Conservation (phyloP, 2,329 filamentous ascomycete species). For the Fusarium sp. region DNA sequence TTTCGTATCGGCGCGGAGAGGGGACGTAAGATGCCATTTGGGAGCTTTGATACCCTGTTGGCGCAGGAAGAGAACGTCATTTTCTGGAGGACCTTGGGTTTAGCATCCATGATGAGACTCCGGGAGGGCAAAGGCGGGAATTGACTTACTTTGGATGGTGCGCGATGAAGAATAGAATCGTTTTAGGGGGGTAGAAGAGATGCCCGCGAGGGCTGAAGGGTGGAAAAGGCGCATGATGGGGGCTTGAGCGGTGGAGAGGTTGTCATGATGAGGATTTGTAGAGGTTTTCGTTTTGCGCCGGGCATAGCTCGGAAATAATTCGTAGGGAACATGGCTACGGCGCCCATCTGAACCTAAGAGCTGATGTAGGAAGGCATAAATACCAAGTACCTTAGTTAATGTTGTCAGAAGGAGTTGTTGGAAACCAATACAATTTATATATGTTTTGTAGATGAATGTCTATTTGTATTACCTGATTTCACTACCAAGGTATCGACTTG, state of each 20-base stretch:
- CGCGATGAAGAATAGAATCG: conserved; percentile 42
- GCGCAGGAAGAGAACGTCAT: conserved; percentile 53
- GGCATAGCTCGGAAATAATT: conserved; percentile 37
- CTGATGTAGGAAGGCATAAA: neutral
- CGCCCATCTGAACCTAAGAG: neutral
- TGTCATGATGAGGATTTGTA: conserved; percentile 29
- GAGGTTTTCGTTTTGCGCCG: conserved; percentile 32
- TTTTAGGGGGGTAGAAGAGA: neutral
- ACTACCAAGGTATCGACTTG: conserved; percentile 5
- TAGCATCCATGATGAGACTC: conserved; percentile 15
- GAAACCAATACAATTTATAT: neutral
- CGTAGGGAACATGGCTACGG: neutral
- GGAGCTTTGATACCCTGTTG: conserved; percentile 49
- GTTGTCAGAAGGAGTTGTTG: neutral
- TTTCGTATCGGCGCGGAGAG: conserved; percentile 45
- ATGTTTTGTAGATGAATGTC: neutral
- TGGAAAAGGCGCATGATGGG: conserved; percentile 27
- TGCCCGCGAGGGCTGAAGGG: neutral
- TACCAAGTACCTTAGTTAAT: neutral
- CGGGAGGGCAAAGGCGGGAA: neutral
- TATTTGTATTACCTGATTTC: conserved; percentile 25
- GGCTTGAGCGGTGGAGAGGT: neutral
- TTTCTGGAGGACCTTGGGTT: conserved; percentile 42
- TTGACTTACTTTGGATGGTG: conserved; percentile 40
- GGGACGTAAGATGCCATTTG: conserved; percentile 51